phyloP scores from a whole-genome alignment of 2,329 filamentous ascomycete genomes.

The Pseudogymnoascus sp. region DNA sequence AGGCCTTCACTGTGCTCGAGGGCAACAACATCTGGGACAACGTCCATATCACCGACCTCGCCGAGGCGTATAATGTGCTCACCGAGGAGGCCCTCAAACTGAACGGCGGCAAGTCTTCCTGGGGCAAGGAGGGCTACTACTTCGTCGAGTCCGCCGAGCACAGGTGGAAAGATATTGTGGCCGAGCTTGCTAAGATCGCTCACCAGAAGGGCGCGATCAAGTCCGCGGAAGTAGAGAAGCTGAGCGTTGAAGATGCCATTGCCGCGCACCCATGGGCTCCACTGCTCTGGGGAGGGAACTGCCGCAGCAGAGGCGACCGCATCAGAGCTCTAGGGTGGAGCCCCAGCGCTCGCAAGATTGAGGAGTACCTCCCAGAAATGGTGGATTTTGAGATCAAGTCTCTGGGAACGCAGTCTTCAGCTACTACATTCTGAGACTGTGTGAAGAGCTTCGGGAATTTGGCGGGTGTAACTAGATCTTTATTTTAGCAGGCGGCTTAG shows the following conservation, averaged over 20 bases:
- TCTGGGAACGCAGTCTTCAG: conserved; percentile 15
- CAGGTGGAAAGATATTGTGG: conserved; percentile 43
- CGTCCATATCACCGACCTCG: conserved; percentile 47
- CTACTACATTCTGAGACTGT: conserved; percentile 11
- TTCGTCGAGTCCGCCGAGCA: conserved; percentile 45
- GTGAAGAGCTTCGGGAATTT: not conserved
- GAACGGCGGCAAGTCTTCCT: conserved; percentile 34
- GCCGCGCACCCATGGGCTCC: conserved; percentile 21
- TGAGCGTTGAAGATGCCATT: conserved; percentile 18
- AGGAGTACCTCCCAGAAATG: conserved; percentile 18
- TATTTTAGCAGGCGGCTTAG: not conserved
- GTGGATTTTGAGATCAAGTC: conserved; percentile 17
- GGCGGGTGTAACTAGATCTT: not conserved
- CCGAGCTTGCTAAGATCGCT: conserved; percentile 38
- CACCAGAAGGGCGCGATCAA: conserved; percentile 39
- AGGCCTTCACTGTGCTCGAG: conserved; percentile 42
- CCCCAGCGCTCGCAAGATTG: conserved; percentile 15
- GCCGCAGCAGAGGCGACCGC: conserved; percentile 18
- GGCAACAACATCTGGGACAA: conserved; percentile 46
- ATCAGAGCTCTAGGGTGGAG: conserved; percentile 20
- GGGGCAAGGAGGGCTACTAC: conserved; percentile 50
- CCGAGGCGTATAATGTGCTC: conserved; percentile 42
- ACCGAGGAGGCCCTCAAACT: conserved; percentile 43
- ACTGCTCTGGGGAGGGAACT: conserved; percentile 24
- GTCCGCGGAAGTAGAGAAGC: conserved; percentile 18